A percentile compares a stretch with the other conserved stretches of the same genome.
Conservation (phyloP, 225 moss, liverwort and hornwort species). For the Sphagnum tenellum region DNA sequence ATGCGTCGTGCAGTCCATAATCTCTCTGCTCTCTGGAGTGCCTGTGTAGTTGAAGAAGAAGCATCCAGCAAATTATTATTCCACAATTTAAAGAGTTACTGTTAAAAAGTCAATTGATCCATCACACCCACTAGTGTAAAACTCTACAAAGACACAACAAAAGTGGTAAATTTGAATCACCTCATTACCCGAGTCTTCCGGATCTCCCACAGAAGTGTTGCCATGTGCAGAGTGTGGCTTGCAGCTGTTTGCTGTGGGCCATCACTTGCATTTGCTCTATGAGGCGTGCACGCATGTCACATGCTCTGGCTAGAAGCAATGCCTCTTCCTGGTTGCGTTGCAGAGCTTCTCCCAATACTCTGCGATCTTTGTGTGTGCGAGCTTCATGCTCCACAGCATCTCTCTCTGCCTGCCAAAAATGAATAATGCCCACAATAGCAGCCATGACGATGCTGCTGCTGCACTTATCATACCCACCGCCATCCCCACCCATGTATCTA, state of each 20-base stretch:
- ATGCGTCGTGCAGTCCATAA: slow-evolving; percentile 51
- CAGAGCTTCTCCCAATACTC: slow-evolving; percentile 55
- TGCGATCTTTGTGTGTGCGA: slow-evolving; percentile 53
- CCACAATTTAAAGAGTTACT: too few relatives aligned
- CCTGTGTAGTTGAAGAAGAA: slow-evolving; percentile 22
- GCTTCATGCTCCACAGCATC: slow-evolving; percentile 51
- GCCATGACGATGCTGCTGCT: too few relatives aligned
- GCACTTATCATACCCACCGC: too few relatives aligned
- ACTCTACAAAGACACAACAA: too few relatives aligned
- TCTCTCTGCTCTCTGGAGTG: slow-evolving; percentile 41
- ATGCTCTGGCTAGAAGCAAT: slow-evolving; percentile 52
- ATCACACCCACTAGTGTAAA: too few relatives aligned
- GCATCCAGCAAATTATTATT: too few relatives aligned
- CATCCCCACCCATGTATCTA: too few relatives aligned
- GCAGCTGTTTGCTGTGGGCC: slow-evolving; percentile 40
- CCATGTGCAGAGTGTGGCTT: slow-evolving; percentile 52
- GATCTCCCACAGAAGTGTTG: slow-evolving; percentile 38
- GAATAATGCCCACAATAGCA: too few relatives aligned
- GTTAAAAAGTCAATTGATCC: too few relatives aligned
- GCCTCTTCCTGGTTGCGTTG: slow-evolving; percentile 56
- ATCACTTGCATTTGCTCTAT: slow-evolving; percentile 69
- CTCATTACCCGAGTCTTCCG: slow-evolving; percentile 46
- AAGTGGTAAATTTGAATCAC: too few relatives aligned
- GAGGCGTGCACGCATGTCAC: slow-evolving; percentile 61
- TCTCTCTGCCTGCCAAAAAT: slow-evolving; percentile 39